Evolutionary conservation across 176 grass and related monocot species (phyloP).

Genomic region (Eremochloa ophiuroides): DNA sequence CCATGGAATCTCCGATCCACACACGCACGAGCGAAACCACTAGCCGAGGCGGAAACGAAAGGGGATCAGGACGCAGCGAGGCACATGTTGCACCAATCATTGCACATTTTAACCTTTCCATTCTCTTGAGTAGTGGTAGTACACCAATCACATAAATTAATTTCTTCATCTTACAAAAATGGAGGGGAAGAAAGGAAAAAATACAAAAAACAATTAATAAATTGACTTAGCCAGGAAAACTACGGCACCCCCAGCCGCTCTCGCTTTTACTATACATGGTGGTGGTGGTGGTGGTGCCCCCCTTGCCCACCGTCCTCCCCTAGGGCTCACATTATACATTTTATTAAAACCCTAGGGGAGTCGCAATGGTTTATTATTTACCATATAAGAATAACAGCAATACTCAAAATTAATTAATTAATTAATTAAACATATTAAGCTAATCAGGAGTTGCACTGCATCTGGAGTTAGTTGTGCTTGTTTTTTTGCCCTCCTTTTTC

Average conservation of each 20-base stretch:
- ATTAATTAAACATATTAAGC: conserved; percentile 40
- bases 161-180: conserved; percentile 24
- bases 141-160: not conserved
- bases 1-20: no score
- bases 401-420: not conserved
- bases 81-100: conserved; percentile 11
- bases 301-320: not conserved
- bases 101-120: not conserved
- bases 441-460: conserved; percentile 12
- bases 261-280: conserved; percentile 19
- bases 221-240: not conserved
- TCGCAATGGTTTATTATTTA: conserved; percentile 36
- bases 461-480: conserved; percentile 32
- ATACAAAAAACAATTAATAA: conserved; percentile 3
- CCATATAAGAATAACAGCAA: not conserved
- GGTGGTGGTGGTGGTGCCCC: conserved; percentile 5
- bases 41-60: no score
- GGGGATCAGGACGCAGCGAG: not conserved
- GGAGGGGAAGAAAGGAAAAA: not conserved
- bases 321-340: conserved; percentile 34
- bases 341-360: not conserved
- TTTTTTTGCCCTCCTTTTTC: not conserved
- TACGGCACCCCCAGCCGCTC: conserved; percentile 2
- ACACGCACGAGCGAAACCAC: no score
- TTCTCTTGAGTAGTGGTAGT: not conserved